A percentile compares a stretch with the other conserved stretches of the same genome.
Conservation (phyloP, 495 filamentous ascomycete species). For the Antarctomyces pellizariae region DNA sequence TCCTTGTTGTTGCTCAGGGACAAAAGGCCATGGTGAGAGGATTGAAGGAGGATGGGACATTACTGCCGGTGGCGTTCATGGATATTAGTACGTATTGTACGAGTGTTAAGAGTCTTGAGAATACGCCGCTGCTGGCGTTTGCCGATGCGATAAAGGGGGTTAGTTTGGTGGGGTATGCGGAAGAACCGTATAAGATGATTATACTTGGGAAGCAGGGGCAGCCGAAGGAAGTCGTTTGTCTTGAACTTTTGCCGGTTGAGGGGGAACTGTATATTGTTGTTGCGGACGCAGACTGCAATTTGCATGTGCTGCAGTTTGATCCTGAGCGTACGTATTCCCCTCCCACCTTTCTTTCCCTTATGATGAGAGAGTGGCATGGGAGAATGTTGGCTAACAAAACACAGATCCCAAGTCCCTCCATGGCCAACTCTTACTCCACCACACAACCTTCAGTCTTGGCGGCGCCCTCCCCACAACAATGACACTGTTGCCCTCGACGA, state of each 20-base stretch:
- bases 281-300: conserved; percentile 60
- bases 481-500: conserved; percentile 47
- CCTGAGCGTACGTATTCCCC: conserved; percentile 40
- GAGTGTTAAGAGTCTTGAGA: conserved; percentile 52
- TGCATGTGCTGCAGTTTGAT: conserved; percentile 82
- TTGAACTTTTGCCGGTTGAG: conserved; percentile 75
- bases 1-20: conserved; percentile 77
- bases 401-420: conserved; percentile 81
- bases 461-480: conserved; percentile 53
- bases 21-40: conserved; percentile 95
- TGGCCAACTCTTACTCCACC: conserved; percentile 66
- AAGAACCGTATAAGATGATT: conserved; percentile 87
- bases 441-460: conserved; percentile 59
- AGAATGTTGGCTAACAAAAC: conserved; percentile 1
- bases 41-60: conserved; percentile 75
- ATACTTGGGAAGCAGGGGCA: conserved; percentile 71
- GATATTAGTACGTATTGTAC: conserved; percentile 88
- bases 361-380: conserved; percentile 1
- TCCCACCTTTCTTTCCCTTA: not conserved
- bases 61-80: conserved; percentile 91
- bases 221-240: conserved; percentile 52
- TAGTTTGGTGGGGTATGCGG: conserved; percentile 85
- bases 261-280: conserved; percentile 63
- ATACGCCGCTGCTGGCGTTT: conserved; percentile 63
- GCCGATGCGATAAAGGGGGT: conserved; percentile 80